Conservation (phyloP, 495 filamentous ascomycete species). For the Annulohypoxylon stygium region DNA sequence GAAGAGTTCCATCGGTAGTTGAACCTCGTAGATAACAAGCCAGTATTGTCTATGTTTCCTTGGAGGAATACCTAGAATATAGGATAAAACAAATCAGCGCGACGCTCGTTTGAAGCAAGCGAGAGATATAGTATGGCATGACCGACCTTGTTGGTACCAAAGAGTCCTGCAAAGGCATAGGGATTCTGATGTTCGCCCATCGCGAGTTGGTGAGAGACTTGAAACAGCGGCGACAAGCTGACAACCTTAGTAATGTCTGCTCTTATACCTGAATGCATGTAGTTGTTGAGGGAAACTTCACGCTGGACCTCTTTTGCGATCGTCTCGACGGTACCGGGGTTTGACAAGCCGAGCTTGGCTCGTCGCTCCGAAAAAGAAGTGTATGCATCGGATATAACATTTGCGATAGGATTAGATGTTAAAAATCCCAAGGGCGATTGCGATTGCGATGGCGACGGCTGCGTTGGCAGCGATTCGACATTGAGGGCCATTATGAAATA, state of each 20-base stretch:
- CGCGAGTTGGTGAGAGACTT: slow-evolving; percentile 95
- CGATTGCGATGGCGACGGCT: slow-evolving; percentile 44
- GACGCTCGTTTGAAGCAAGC: background rate
- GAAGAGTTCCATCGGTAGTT: slow-evolving; percentile 88
- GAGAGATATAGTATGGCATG: background rate
- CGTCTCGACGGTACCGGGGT: slow-evolving; percentile 92
- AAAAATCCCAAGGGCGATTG: slow-evolving; percentile 74
- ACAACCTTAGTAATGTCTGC: slow-evolving; percentile 97
- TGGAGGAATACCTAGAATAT: slow-evolving; percentile 88
- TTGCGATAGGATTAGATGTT: slow-evolving; percentile 76
- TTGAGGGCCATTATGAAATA: slow-evolving; percentile 58
- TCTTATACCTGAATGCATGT: slow-evolving; percentile 93
- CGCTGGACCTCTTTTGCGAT: slow-evolving; percentile 93
- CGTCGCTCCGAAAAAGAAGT: slow-evolving; percentile 85
- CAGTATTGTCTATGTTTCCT: slow-evolving; percentile 92
- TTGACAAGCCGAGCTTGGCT: slow-evolving; percentile 86
- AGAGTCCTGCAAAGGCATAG: slow-evolving; percentile 93
- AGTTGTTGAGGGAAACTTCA: slow-evolving; percentile 93
- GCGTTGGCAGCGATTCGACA: slow-evolving; percentile 48
- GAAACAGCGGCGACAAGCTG: slow-evolving; percentile 92
- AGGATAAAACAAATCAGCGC: slow-evolving; percentile 17
- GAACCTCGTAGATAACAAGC: slow-evolving; percentile 81
- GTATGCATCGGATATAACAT: slow-evolving; percentile 81
- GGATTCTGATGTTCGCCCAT: slow-evolving; percentile 92
- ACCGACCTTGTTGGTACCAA: slow-evolving; percentile 90